Base-by-base conservation (phyloP, 192 early-diverging fungal species). In the Entomortierella chlamydospora region DNA sequence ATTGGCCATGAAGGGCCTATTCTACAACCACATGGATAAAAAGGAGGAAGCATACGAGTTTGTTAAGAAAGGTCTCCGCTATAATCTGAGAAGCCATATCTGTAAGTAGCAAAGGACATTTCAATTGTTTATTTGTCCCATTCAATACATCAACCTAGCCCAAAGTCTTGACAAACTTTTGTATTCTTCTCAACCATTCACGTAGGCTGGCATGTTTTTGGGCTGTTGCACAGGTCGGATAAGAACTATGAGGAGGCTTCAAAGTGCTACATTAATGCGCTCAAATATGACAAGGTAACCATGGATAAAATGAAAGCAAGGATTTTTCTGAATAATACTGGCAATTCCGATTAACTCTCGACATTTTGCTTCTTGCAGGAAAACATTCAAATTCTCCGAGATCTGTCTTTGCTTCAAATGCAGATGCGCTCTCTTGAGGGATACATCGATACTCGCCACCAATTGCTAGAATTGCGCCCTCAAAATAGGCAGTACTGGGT, bases 181-280 rank as follows among this genome's bases (percentile, higher is more conserved):
- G 37, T 42, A 62, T 70, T 43, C 5, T 22, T 60, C 43, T 62
- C 33, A n/a, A n/a, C n/a, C n/a, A 3, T 0, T 57, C 65, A 20
- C 26, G 41, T 62, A 93, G 92, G 92, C 80, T 99, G 98, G 98
- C 98, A 99, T 72, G 93, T 98, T 22, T 95, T 91, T 78, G 98
- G 98, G 18, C 83, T 99, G n/a, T 82, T 97, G 52, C 88, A 97
- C 81, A 92, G 96, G 29, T 87, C 87, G 37, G 96, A 98, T 81
- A 93, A 93, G 73, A 97, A 99, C 69, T 97, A 95, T 79, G 91
- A 89, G 22, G 95, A 98, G 82, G 95, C 96, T 4, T 86, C 91
- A 56, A 96, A 94, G 81, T 97, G 96, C 72, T 99, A 98, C 79
- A 83, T 89, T 18, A 87, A 96, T 30, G 94, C 98, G 22, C 83